These are phyloP conservation scores for Cryptococcus deneoformans DNA, from an alignment of 1,284 basidiomycete species.

Conservation along the genomic window DNA sequence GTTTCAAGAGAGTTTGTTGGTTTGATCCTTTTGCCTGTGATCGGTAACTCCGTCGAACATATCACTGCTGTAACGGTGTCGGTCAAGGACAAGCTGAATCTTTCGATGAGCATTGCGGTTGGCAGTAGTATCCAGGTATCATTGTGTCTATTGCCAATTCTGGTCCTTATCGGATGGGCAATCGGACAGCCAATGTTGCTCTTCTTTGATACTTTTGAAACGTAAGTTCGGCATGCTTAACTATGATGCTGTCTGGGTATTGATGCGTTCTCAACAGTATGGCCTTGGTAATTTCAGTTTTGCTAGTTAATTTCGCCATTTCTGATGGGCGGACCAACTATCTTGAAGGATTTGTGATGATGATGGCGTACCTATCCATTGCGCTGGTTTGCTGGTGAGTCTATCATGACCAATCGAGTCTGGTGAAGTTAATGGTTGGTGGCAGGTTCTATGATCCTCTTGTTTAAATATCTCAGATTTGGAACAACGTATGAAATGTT, in stretches of 20 bases:
- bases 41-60: slow-evolving; percentile 82
- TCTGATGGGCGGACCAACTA: slow-evolving; percentile 83
- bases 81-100: slow-evolving; percentile 61
- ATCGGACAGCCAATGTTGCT: slow-evolving; percentile 54
- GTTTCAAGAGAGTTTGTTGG: slow-evolving; percentile 71
- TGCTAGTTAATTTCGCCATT: slow-evolving; percentile 77
- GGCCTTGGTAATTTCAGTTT: slow-evolving; percentile 58
- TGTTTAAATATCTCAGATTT: neutral
- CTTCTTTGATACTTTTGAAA: slow-evolving; percentile 48
- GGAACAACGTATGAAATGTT: neutral
- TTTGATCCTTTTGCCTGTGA: slow-evolving; percentile 75
- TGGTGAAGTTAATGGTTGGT: neutral
- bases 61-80: slow-evolving; percentile 84
- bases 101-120: slow-evolving; percentile 72
- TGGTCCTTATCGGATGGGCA: slow-evolving; percentile 55
- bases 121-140: slow-evolving; percentile 89
- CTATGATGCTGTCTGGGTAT: neutral
- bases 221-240: slow-evolving; percentile 19
- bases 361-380: slow-evolving; percentile 51
- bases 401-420: neutral
- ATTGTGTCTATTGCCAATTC: slow-evolving; percentile 73
- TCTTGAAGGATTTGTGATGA: slow-evolving; percentile 60
- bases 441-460: slow-evolving; percentile 17
- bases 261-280: slow-evolving; percentile 29
- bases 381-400: slow-evolving; percentile 45